Conservation (phyloP, 495 filamentous ascomycete species). For the Podospora fimiseda region DNA sequence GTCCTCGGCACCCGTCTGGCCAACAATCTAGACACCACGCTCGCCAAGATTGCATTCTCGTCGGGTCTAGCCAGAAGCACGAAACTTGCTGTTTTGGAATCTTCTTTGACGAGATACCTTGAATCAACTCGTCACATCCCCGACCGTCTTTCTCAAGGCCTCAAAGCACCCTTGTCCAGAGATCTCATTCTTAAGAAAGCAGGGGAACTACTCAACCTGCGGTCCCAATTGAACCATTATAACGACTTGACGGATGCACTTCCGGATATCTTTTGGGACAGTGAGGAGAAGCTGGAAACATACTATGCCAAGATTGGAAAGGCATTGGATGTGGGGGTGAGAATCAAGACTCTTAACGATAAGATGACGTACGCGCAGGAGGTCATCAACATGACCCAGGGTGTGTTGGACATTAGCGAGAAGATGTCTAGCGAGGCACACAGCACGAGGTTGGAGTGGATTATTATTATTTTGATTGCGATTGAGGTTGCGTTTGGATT, state of each 20-base stretch:
- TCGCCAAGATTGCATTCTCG: constrained; percentile 94
- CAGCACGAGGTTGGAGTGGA: constrained; percentile 85
- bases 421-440: constrained; percentile 88
- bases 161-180: constrained; percentile 22
- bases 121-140: constrained; percentile 77
- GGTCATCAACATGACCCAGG: constrained; percentile 82
- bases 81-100: constrained; percentile 93
- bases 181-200: constrained; percentile 75
- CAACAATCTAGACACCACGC: constrained; percentile 60
- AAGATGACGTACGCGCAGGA: constrained; percentile 98
- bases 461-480: constrained; percentile 89
- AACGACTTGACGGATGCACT: constrained; percentile 93
- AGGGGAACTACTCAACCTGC: constrained; percentile 81
- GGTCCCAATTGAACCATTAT: constrained; percentile 92
- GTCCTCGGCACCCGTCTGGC: constrained; percentile 65
- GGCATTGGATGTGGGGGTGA: constrained; percentile 83
- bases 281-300: constrained; percentile 77
- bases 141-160: constrained; percentile 52
- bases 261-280: constrained; percentile 97
- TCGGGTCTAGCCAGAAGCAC: constrained; percentile 90
- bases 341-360: constrained; percentile 88
- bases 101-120: constrained; percentile 73
- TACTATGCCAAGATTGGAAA: constrained; percentile 92
- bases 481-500: constrained; percentile 74
- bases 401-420: constrained; percentile 86